Conservation (phyloP, 148 eudicot genomes). For the Cornus florida region DNA sequence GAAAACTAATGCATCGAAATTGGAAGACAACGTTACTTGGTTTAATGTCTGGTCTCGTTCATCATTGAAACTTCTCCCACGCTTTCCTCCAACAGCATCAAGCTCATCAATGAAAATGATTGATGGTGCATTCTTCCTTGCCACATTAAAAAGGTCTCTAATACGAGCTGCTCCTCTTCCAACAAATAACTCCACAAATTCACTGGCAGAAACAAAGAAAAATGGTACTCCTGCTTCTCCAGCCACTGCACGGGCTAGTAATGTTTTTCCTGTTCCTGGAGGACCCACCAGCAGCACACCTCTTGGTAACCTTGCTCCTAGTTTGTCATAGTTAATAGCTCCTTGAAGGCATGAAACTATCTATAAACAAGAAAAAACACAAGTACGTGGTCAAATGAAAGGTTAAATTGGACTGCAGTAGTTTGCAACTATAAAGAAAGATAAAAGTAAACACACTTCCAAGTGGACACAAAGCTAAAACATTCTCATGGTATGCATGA, state of each 20-base stretch:
- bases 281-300: slow-evolving; percentile 97
- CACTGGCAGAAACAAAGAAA: slow-evolving; percentile 96
- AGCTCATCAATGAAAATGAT: slow-evolving; percentile 97
- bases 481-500: too few species aligned
- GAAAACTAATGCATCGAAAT: not conserved
- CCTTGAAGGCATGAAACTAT: slow-evolving; percentile 90
- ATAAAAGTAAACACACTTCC: not conserved
- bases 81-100: slow-evolving; percentile 98
- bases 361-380: slow-evolving; percentile 39
- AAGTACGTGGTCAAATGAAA: not conserved
- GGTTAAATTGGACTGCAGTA: not conserved
- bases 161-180: slow-evolving; percentile 99
- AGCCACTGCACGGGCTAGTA: slow-evolving; percentile 98
- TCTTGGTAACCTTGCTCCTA: slow-evolving; percentile 93
- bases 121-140: slow-evolving; percentile 84
- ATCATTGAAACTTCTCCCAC: slow-evolving; percentile 96
- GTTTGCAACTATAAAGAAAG: too few species aligned
- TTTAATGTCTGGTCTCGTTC: slow-evolving; percentile 97
- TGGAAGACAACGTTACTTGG: slow-evolving; percentile 51
- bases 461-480: too few species aligned
- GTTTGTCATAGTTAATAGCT: slow-evolving; percentile 68
- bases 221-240: slow-evolving; percentile 99
- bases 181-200: slow-evolving; percentile 95
- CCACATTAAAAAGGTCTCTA: slow-evolving; percentile 87
- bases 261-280: slow-evolving; percentile 97